Conservation (phyloP, 768 basidiomycete genomes). For the Kwoniella pini region DNA sequence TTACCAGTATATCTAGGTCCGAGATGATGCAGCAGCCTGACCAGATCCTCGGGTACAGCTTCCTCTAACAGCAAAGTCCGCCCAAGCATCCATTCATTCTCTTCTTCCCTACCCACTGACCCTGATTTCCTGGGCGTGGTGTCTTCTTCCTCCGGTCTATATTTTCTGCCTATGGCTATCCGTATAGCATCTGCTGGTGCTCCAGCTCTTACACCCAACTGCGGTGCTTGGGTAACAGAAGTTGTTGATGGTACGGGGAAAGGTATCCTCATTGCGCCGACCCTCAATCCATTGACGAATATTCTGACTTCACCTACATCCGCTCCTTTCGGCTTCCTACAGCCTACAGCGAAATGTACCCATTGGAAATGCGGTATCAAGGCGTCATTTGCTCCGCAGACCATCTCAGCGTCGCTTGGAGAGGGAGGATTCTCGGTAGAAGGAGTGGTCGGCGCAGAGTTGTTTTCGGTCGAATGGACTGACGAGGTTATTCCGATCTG, state of each 20-base stretch:
- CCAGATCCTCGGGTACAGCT: constrained; percentile 50
- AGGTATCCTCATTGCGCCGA: constrained; percentile 41
- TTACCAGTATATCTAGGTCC: constrained; percentile 53
- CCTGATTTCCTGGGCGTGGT: not conserved
- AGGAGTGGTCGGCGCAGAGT: constrained; percentile 4
- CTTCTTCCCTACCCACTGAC: constrained; percentile 31
- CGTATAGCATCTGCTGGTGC: constrained; percentile 32
- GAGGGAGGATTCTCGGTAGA: constrained; percentile 10
- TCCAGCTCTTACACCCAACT: constrained; percentile 21
- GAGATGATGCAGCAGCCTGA: constrained; percentile 50
- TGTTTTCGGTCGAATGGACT: constrained; percentile 12
- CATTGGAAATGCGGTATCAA: constrained; percentile 50
- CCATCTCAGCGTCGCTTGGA: constrained; percentile 28
- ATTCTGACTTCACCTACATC: constrained; percentile 39
- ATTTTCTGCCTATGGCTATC: constrained; percentile 25
- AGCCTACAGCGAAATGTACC: constrained; percentile 47
- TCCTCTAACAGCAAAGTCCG: constrained; percentile 44
- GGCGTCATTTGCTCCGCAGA: constrained; percentile 48
- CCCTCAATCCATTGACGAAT: constrained; percentile 47
- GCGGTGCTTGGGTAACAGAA: constrained; percentile 17
- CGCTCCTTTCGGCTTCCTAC: constrained; percentile 37
- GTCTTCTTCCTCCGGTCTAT: constrained; percentile 8
- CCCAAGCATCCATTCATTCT: constrained; percentile 51
- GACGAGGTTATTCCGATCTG: constrained; percentile 44
- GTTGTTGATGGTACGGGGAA: constrained; percentile 30